Percentiles rank a stretch among this genome's conserved stretches.
phyloP scores from a whole-genome alignment of 2,329 filamentous ascomycete species.

The Xenoacremonium recifei region DNA sequence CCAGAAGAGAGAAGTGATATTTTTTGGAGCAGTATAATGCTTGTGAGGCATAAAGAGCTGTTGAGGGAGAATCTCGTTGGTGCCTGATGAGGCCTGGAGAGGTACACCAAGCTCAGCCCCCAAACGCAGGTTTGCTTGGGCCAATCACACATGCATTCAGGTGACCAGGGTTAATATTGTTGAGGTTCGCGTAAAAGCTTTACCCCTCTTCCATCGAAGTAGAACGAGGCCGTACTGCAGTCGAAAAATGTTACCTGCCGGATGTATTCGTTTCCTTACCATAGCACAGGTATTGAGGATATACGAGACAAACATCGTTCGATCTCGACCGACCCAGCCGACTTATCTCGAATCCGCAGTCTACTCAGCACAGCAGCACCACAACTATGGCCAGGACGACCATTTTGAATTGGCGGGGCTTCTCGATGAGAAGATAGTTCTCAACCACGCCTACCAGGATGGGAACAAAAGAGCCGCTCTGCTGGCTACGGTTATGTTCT shows the following conservation, averaged over 20 bases:
- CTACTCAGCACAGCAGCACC: neutral
- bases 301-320: neutral
- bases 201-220: no score
- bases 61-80: no score
- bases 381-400: neutral
- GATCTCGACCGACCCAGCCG: neutral
- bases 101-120: no score
- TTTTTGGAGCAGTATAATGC: no score
- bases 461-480: constrained; percentile 1
- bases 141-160: no score
- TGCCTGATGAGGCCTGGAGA: no score
- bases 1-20: no score
- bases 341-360: neutral
- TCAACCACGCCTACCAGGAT: constrained; percentile 8
- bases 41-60: no score
- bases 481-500: constrained; percentile 2
- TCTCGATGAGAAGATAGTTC: constrained; percentile 4
- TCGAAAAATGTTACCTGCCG: neutral
- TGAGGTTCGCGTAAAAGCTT: no score
- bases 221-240: no score
- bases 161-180: no score
- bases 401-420: neutral
- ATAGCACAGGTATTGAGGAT: neutral
- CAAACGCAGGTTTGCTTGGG: no score
- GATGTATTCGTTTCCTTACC: neutral